Base-by-base conservation (phyloP, 768 basidiomycete species). In the Chiua virens region DNA sequence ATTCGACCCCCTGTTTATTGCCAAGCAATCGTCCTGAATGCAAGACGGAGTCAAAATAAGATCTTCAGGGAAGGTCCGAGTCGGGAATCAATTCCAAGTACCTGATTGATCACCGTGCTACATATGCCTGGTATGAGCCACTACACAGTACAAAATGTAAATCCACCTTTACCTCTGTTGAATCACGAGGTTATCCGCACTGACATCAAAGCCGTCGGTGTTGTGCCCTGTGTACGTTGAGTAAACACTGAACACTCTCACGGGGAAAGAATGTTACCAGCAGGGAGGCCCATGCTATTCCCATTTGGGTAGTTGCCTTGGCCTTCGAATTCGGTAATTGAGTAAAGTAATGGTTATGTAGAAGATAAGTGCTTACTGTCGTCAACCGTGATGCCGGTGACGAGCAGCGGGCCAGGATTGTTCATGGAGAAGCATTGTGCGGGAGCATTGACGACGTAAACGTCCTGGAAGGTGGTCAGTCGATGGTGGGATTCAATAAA, bases 21-120 rank as follows among this genome's bases (percentile, higher is more conserved):
- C 82, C 22, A 87, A 68, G 61, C 84, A 87, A 58, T 87, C 85
- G 52, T 87, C 83, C 76, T 67, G 64, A 54, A 50, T 21, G 20
- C 18, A 28, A 47, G n/a, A 39, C 32, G 10, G 13, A 42, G 34
- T 40, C 17, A 10, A 27, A 5, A 41, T 18, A 8, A 10, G 28
- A 30, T 30, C 8, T 8, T 30, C n/a, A 21, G 36, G 8, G 10
- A 22, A 3, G n/a, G n/a, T n/a, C n/a, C n/a, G n/a, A 47, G n/a
- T 3, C 10, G 17, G 14, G 20, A 28, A 23, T 23, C 13, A 5
- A 25, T 21, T 5, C 38, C 3, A 3, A 35, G 4, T 50, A 64
- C 66, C 58, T 67, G 65, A 23, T 68, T 70, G 35, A 46, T 27
- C 15, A 68, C 68, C 4, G 4, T 11, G 14, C 68, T 70, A 13